Percentiles rank a stretch among this genome's conserved stretches.
Evolutionary conservation across 169 alveolate genomes (phyloP).

Genomic region (Eimeria necatrix): DNA sequence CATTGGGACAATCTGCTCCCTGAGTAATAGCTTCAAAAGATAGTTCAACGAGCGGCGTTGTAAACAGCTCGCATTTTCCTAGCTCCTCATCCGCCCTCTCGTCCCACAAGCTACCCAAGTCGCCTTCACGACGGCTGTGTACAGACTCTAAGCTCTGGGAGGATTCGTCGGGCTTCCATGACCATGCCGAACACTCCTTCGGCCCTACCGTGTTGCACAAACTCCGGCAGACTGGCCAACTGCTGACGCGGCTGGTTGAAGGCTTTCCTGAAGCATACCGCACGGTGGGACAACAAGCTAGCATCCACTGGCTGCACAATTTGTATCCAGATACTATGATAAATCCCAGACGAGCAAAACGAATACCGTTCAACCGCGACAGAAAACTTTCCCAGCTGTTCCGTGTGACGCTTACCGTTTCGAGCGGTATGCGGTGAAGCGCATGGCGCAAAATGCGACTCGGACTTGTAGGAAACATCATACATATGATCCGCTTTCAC

Average conservation of each 20-base stretch:
- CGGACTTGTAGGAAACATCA: conserved; percentile 66
- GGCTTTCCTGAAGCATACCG: conserved; percentile 9
- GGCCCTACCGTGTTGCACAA: conserved; percentile 40
- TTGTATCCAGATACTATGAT: too few relatives aligned
- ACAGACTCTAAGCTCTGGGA: neutral
- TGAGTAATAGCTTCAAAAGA: conserved; percentile 64
- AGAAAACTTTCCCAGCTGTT: neutral
- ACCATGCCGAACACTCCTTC: conserved; percentile 39
- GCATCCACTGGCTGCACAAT: too few relatives aligned
- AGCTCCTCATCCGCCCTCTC: conserved; percentile 31
- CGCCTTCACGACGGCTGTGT: conserved; percentile 45
- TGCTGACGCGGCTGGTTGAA: conserved; percentile 3
- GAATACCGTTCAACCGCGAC: neutral
- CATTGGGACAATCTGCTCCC: conserved; percentile 41
- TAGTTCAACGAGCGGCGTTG: neutral
- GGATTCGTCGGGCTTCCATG: conserved; percentile 22
- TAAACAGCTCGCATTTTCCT: conserved; percentile 47
- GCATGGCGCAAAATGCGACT: conserved; percentile 75
- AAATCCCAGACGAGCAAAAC: too few relatives aligned
- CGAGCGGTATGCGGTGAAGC: conserved; percentile 62
- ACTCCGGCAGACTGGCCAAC: conserved; percentile 64
- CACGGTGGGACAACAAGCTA: neutral
- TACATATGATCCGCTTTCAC: conserved; percentile 73
- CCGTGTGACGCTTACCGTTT: conserved; percentile 14
- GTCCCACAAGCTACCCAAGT: conserved; percentile 56